These are phyloP conservation scores for Silene noctiflora DNA, from an alignment of 179 eudicot species.

Conservation along the genomic window DNA sequence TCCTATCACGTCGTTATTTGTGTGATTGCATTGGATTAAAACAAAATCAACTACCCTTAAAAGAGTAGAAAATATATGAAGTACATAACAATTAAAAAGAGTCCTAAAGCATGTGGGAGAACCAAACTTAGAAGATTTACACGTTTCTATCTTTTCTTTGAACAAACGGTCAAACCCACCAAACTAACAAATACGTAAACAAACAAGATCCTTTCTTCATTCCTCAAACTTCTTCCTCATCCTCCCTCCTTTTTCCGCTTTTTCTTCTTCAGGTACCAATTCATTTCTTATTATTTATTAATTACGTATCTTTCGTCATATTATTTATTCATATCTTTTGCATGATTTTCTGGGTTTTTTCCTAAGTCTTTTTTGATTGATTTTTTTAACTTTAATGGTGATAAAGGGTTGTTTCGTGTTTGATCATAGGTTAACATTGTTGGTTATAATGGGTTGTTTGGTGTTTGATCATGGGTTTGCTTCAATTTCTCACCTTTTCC, in stretches of 20 bases:
- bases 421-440: neutral
- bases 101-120: neutral
- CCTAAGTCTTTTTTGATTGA: neutral
- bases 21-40: too few relatives aligned
- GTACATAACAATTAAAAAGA: too few relatives aligned
- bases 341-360: slow-evolving; percentile 12
- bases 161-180: neutral
- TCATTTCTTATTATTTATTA: neutral
- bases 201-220: slow-evolving; percentile 1
- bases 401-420: neutral
- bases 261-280: neutral
- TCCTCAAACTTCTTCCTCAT: neutral
- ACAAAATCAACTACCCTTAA: neutral
- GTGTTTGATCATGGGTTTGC: slow-evolving; percentile 9
- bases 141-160: neutral
- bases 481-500: neutral
- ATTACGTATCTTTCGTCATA: neutral
- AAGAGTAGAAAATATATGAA: too few relatives aligned
- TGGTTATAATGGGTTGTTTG: neutral
- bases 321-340: neutral
- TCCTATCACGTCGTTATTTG: too few relatives aligned
- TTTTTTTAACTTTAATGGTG: neutral
- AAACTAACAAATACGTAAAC: neutral
- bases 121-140: slow-evolving; percentile 1
- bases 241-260: slow-evolving; percentile 6